Conservation (phyloP, 495 filamentous ascomycete genomes). For the Oidiodendron maius region DNA sequence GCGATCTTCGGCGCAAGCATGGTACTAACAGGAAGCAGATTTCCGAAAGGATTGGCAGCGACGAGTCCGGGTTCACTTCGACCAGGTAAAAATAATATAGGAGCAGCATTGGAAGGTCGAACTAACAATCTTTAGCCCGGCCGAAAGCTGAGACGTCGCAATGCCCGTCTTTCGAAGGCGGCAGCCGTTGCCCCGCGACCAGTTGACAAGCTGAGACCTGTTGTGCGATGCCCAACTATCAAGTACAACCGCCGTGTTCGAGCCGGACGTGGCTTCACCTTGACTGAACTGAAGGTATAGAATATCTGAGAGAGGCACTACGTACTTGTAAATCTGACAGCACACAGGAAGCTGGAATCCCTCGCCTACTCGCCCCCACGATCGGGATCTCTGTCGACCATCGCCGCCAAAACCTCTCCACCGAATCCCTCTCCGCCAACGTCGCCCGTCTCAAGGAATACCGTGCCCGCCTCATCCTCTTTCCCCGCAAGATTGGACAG, state of each 20-base stretch:
- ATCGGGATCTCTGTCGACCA: slow-evolving; percentile 95
- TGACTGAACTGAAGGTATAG: slow-evolving; percentile 93
- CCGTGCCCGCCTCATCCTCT: slow-evolving; percentile 90
- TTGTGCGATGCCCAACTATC: slow-evolving; percentile 76
- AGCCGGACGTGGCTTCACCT: slow-evolving; percentile 93
- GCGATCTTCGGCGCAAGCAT: not conserved
- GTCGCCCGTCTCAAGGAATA: slow-evolving; percentile 95
- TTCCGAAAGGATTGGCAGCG: slow-evolving; percentile 99
- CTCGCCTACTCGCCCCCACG: slow-evolving; percentile 87
- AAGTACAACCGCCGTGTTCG: slow-evolving; percentile 99
- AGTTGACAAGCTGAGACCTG: slow-evolving; percentile 91
- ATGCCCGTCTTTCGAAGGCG: slow-evolving; percentile 87
- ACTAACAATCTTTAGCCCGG: slow-evolving; percentile 65
- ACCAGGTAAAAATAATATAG: slow-evolving; percentile 75
- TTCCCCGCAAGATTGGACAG: slow-evolving; percentile 91
- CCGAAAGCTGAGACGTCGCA: slow-evolving; percentile 83
- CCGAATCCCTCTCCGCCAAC: slow-evolving; percentile 87
- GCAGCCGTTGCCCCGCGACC: slow-evolving; percentile 91
- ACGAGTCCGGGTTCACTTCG: slow-evolving; percentile 96
- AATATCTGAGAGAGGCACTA: slow-evolving; percentile 4
- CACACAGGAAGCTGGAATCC: slow-evolving; percentile 83
- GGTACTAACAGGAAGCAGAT: slow-evolving; percentile 46
- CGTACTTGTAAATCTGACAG: slow-evolving; percentile 10
- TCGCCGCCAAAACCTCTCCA: slow-evolving; percentile 93
- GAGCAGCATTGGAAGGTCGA: slow-evolving; percentile 7